Base-by-base conservation (phyloP, 805 yeast genomes). In the Metschnikowia cerradonensis region DNA sequence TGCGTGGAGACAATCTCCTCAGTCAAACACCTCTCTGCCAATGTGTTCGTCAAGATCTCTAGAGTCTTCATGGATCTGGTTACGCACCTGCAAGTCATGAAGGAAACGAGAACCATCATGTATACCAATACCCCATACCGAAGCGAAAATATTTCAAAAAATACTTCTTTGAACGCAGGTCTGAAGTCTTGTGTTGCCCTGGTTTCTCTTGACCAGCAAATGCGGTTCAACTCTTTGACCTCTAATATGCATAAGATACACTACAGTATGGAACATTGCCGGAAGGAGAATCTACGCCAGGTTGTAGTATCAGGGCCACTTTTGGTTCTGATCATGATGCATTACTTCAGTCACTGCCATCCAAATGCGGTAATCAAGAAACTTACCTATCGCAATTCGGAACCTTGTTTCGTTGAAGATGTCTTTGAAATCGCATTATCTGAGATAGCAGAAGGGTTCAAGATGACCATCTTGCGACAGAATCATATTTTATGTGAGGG, bases 241-340 rank as follows among this genome's bases (percentile, higher is more conserved):
- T 84, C 83, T 68, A 92, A 92, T 64, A 76, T 95, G 3, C 99
- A 92, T 67, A 77, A 78, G 51, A 88, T 92, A 37, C 99, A 92
- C 67, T 84, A 82, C 65, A 88, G 88, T 61, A 63, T 66, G 5
- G 55, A 56, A 0, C 88, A 88, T 63, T 76, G 89, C 6, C 57
- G 48, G 3, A 50, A 59, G 2, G 98, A 92, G 60, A 74, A 79
- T 0, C 79, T 89, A 45, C 83, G 84, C 0, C 71, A 73, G 34
- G 65, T 84, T 0, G 68, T 92, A 0, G 83, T 86, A 0, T 96
- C 88, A 41, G 99, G 96, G 0, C 97, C 97, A 0, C 72, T 91
- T 48, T 70, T 87, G 51, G 77, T 87, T 1, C 82, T 86, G 7
- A 55, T 87, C 36, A 56, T 82, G 35, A 62, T 88, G 32, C 78